Evolutionary conservation across 257 asterid species (phyloP), one percentile per base, ranked within the genome.

Genomic region (Ilex asprella): DNA sequence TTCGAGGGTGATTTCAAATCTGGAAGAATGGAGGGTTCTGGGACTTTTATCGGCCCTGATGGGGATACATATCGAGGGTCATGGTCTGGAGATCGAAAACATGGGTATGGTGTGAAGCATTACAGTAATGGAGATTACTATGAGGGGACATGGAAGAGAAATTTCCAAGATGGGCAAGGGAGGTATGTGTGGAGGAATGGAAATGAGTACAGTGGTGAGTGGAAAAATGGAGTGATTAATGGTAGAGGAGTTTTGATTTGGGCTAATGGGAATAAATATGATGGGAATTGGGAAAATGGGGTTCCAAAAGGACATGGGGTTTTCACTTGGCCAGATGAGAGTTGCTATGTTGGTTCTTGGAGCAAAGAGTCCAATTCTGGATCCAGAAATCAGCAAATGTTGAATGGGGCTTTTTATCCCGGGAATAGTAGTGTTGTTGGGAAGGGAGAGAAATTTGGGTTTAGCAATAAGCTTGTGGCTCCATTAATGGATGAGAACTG

Each of bases 291-390:
- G 99, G 96, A 82, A 65, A 74, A 62, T 67, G 95, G 97, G 30
- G 63, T 75, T n/a, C 95, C 97, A 0, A 84, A 79, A 65, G 96
- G 95, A 2, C 72, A 89, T 13, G 99, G 99, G 6, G 89, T 82
- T 70, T 93, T 89, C 81, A 84, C 90, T 30, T 93, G 99, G 99
- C 86, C 89, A 2, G 95, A 89, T 63, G 96, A 95, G 50, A 85
- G 95, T 59, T 87, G 94, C 64, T 93, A 89, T 68, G 80, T 85
- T 16, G 97, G 96, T 8, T 68, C 71, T 60, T 92, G 97, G 99
- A 60, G 80, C 1, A 73, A 62, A 49, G 84, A 84, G 66, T 70
- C 74, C 7, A 16, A 70, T 32, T 76, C 61, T 43, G 79, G 67
- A 16, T 64, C 49, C 13, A 66, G 56, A 1, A 75, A 57, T 14